These are phyloP conservation scores for Tricholoma furcatifolium DNA, from an alignment of 768 basidiomycete genomes.

Conservation along the genomic window DNA sequence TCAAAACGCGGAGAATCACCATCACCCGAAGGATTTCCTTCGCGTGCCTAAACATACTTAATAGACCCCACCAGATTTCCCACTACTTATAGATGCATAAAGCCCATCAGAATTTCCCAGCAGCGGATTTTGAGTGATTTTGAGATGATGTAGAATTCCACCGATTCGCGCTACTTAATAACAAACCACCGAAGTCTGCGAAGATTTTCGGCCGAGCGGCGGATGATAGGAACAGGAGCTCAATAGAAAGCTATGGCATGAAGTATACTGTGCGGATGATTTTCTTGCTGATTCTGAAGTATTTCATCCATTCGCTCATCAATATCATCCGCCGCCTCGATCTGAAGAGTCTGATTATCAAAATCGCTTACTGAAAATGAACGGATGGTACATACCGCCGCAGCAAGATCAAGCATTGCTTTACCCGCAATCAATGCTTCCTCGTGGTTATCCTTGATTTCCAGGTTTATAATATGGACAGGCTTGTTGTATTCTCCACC, in stretches of 20 bases:
- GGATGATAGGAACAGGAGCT: slow-evolving; percentile 14
- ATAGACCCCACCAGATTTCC: no score
- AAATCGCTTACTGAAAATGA: slow-evolving; percentile 5
- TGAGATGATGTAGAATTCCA: no score
- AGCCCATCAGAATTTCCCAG: no score
- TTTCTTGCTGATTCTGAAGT: slow-evolving; percentile 80
- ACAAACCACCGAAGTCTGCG: not conserved
- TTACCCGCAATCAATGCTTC: slow-evolving; percentile 95
- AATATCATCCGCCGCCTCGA: slow-evolving; percentile 81
- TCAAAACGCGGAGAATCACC: no score
- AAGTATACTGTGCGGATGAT: slow-evolving; percentile 87
- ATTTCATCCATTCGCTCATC: slow-evolving; percentile 91
- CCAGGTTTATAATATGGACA: slow-evolving; percentile 95
- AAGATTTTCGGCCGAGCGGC: no score
- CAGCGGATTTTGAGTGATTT: no score
- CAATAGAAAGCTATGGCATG: slow-evolving; percentile 93
- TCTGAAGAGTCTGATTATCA: slow-evolving; percentile 43
- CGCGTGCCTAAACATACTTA: no score
- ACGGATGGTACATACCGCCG: slow-evolving; percentile 62
- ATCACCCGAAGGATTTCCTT: no score
- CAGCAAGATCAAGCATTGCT: slow-evolving; percentile 89
- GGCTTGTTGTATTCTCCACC: slow-evolving; percentile 93
- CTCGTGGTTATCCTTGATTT: slow-evolving; percentile 99
- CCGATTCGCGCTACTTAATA: not conserved
- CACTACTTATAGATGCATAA: no score